Conservation (phyloP, 306 rosid genomes). For the Cicer cuneatum region DNA sequence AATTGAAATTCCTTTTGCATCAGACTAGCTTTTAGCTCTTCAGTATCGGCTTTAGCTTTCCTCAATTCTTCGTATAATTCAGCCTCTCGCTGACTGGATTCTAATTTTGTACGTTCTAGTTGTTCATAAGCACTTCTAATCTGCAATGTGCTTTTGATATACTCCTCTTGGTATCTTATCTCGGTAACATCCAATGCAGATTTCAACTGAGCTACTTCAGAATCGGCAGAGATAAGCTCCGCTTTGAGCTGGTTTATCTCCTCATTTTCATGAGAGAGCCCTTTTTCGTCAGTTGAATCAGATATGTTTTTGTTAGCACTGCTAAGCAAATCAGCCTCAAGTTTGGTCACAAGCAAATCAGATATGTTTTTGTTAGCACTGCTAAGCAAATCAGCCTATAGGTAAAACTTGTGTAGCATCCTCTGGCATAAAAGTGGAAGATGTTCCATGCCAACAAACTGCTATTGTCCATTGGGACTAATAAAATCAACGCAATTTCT, state of each 20-base stretch:
- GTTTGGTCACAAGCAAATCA: conserved; percentile 64
- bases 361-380: too few relatives aligned
- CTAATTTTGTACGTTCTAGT: conserved; percentile 65
- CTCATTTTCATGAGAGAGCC: conserved; percentile 45
- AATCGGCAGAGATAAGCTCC: conserved; percentile 56
- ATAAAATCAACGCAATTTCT: too few relatives aligned
- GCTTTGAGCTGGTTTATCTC: conserved; percentile 58
- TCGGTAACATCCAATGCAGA: conserved; percentile 70
- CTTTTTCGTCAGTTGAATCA: conserved; percentile 43
- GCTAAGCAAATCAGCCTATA: too few relatives aligned
- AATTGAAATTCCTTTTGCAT: conserved; percentile 64
- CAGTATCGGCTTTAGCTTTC: conserved; percentile 52
- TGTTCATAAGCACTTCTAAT: conserved; percentile 73
- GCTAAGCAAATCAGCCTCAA: conserved; percentile 55
- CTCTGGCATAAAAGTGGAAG: too few relatives aligned
- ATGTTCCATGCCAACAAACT: too few relatives aligned
- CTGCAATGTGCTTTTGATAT: conserved; percentile 80
- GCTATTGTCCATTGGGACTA: too few relatives aligned
- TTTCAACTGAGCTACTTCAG: conserved; percentile 65
- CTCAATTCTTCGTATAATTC: conserved; percentile 59
- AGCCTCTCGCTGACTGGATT: conserved; percentile 57
- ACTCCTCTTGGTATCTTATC: conserved; percentile 81
- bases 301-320: conserved; percentile 32
- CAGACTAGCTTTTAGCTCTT: conserved; percentile 59
- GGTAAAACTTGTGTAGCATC: too few relatives aligned